Evolutionary conservation across 1,139 yeast species (phyloP), one percentile per base, ranked within the genome.

Genomic region (Candida neerlandica): DNA sequence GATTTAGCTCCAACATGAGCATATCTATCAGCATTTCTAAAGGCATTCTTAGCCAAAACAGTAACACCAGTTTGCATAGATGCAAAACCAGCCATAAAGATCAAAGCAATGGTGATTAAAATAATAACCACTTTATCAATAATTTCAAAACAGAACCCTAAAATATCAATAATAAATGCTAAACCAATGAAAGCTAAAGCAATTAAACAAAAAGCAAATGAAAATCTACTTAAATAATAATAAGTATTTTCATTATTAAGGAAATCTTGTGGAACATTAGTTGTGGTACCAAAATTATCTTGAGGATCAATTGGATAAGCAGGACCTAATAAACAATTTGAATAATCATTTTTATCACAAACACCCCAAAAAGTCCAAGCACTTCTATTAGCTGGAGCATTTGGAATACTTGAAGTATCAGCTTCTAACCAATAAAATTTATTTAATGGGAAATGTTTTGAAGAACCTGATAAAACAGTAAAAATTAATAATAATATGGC

Each of bases 331-430:
- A 62, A 56, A 61, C 81, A 75, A 15, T 85, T 80, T 46, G 76
- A 70, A 55, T 71, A 70, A 59, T 69, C 62, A 21, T 60, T 51
- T 44, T 70, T 69, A 49, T 78, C 76, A 67, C 91, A 85, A 43
- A 85, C 78, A 58, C 94, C 94, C 95, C 95, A 87, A 73, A 83
- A 87, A 2, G 92, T 84, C 94, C 94, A 87, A 56, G 89, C 82
- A 16, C 89, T 71, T 51, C 58, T 58, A 30, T 66, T 52, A 34
- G 66, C 69, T 34, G 78, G 76, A n/a, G 91, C 89, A 51, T 73
- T 71, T 9, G 76, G 55, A 49, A 86, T 83, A 46, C 63, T 63
- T 1, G 81, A 66, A 46, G 94, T 86, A 63, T 86, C 85, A 46
- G 86, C 94, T 64, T 80, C 73, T 43, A 87, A 63, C 91, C 91